Evolutionary conservation across 306 rosid species (phyloP), one percentile per base, ranked within the genome.

Genomic region (Sesbania bispinosa): DNA sequence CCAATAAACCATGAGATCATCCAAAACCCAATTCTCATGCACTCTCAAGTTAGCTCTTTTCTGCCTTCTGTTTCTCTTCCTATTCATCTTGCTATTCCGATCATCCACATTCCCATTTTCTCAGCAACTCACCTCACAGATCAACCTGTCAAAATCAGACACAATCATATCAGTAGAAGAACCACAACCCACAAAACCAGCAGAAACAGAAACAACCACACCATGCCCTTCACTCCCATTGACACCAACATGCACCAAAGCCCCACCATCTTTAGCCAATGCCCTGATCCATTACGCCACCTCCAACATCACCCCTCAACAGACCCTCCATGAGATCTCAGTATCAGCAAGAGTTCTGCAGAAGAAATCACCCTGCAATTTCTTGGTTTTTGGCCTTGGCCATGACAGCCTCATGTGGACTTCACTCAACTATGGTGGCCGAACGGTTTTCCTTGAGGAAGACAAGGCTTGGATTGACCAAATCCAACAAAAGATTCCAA

Each of bases 341-440:
- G 95, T 94, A 3, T 89, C 98, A 2, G 78, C 90, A 4, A 74
- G 65, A 11, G 62, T 90, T 53, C 86, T 94, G 0, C 78, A 82
- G 29, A 86, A 33, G 66, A 91, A 86, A 54, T 83, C 98, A 0
- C 97, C 98, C 2, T 89, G 98, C 86, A 91, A 90, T 77, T 94
- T 91, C 79, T 77, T 91, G 6, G 96, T 94, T 1, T 94, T 87
- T 13, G 98, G 98, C 39, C 80, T 94, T 1, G 98, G 98, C 48
- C 86, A 83, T 14, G 98, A 94, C 82, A 94, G 96, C 79, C 86
- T 94, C 24, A 90, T 94, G 97, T 94, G 97, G 98, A 74, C 94
- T 0, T 67, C 89, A 6, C 90, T 94, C 61, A 94, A 94, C 91
- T 82, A 85, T 19, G 98, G 97, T 0, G 97, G 98, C 26, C 82